Base-by-base conservation (phyloP, 768 basidiomycete genomes). In the Gymnopilus junonius region DNA sequence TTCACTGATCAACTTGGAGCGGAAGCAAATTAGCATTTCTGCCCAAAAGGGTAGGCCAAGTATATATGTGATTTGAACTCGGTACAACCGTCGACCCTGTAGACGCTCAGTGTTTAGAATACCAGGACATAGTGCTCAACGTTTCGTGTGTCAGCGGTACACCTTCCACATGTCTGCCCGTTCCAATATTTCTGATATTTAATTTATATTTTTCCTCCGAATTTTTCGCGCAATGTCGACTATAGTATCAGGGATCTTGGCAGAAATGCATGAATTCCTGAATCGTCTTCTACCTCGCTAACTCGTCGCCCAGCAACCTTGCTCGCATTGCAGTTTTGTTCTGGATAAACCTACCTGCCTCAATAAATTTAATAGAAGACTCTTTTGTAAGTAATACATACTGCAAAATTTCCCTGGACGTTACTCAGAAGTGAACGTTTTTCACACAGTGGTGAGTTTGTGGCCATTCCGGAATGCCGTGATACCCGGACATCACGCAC, bases 21-120 rank as follows among this genome's bases (percentile, higher is more conserved):
- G 64, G 67, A 68, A 63, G 64, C 62, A 68, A 68, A 68, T 65
- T 55, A 55, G 40, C 20, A 54, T 46, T 61, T 39, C 23, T 59
- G 17, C 62, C 61, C 56, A 64, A 68, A 65, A 55, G 15, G 65
- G 66, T 29, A 29, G 25, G 48, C 29, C 29, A n/a, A 63, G 51
- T 37, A 42, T 42, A 37, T 53, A 58, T 43, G 42, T 29, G 12
- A 34, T 53, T n/a, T 42, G 34, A n/a, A 11, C n/a, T 10, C 25
- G 42, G 58, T 42, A 59, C 57, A 58, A 32, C 64, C 64, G 64
- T 54, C 64, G 50, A 58, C 67, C 64, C 67, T 68, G 64, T 59
- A 45, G 42, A 31, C 34, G 53, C 34, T 37, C 29, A n/a, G 32
- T 8, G 32, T 55, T 54, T 50, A 53, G 58, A 55, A 60, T 21